Base-by-base conservation (phyloP, 73 alveolate species). In the Tetrahymena malaccensis region DNA sequence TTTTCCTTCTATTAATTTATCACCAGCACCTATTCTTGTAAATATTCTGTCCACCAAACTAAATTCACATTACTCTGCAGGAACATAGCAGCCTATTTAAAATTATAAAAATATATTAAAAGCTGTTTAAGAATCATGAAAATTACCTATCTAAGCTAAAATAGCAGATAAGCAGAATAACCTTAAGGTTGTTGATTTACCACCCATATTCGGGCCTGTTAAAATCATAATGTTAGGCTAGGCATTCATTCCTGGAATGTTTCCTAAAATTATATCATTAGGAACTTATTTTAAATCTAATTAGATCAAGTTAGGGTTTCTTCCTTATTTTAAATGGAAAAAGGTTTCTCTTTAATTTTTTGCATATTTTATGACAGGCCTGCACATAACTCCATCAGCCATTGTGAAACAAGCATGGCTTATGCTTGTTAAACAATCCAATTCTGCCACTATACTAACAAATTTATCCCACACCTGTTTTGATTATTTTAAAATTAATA, bases 131-230 rank as follows among this genome's bases (percentile, higher is more conserved):
- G 8, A 70, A 19, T 70, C 16, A 7, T n/a, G 4, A 17, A 70
- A 70, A 1, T 0, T 70, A 70, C 89, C 89, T 37, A 98, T 95
- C 95, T 98, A 98, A n/a, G 99, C 99, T 84, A 99, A 95, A 27
- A 99, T 98, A n/a, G 98, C 96, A 10, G 98, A 93, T 8, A 99
- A 83, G 84, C 99, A 99, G 31, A 96, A 97, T 83, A 97, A 96
- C 94, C 99, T 96, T 58, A 99, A 93, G 40, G 97, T 96, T 43
- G 99, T 98, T 8, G 99, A 97, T 96, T 99, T 99, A 31, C 99
- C 99, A 44, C 99, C 99, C 99, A 98, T 98, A 96, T 99, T 99
- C n/a, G 99, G 99, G 15, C 99, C 99, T 34, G 99, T 98, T 93
- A 99, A 35, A 35, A 96, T 85, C 85, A 70, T 43, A 38, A 95